phyloP scores from a whole-genome alignment of 1,139 yeast species.

The Pichia sp. region DNA sequence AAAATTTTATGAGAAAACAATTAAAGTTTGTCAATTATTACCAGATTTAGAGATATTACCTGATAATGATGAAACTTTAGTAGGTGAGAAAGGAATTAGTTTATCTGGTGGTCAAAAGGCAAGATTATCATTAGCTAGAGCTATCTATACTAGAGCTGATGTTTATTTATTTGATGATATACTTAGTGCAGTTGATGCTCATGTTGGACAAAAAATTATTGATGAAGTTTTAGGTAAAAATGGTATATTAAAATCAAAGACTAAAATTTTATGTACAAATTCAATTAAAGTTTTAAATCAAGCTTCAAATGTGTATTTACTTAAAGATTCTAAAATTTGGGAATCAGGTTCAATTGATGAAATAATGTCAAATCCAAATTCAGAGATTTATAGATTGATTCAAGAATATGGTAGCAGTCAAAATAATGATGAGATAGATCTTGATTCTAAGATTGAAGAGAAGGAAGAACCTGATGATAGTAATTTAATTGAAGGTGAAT shows the following conservation, averaged over 20 bases:
- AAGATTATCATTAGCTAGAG: conserved; percentile 76
- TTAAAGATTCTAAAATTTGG: conserved; percentile 51
- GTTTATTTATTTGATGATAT: conserved; percentile 73
- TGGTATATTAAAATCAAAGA: conserved; percentile 65
- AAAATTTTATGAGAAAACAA: conserved; percentile 56
- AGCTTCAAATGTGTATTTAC: conserved; percentile 54
- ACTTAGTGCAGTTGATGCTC: conserved; percentile 79
- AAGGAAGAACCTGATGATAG: conserved; percentile 1
- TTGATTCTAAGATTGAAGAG: conserved; percentile 2
- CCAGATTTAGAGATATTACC: conserved; percentile 67
- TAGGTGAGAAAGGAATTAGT: conserved; percentile 87
- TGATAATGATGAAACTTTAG: conserved; percentile 77
- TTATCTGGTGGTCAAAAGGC: conserved; percentile 92
- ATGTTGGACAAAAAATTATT: conserved; percentile 66
- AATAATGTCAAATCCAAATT: conserved; percentile 35
- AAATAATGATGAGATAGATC: conserved; percentile 1
- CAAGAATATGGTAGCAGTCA: conserved; percentile 48
- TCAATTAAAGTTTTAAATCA: conserved; percentile 64
- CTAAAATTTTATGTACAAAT: conserved; percentile 75
- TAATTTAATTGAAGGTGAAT: conserved; percentile 15
- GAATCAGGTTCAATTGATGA: conserved; percentile 54
- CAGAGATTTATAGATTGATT: conserved; percentile 45
- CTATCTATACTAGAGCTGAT: conserved; percentile 81
- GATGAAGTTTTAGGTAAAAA: conserved; percentile 50
- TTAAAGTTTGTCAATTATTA: conserved; percentile 69